Evolutionary conservation across 116 monocot species (phyloP).

Genomic region (Posidonia oceanica): DNA sequence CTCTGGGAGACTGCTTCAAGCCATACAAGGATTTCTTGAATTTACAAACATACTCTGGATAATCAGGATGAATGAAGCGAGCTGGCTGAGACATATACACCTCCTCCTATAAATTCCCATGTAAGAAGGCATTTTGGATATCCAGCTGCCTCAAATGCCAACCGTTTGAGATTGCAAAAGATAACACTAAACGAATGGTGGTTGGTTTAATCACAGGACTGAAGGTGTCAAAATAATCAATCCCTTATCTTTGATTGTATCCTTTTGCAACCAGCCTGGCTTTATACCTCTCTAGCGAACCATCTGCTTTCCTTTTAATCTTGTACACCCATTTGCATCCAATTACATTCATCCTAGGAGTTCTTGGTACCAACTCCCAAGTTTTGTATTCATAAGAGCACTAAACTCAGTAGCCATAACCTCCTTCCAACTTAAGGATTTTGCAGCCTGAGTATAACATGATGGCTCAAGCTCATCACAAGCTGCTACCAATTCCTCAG

Average conservation of each 20-base stretch:
- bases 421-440: not conserved
- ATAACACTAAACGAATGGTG: not conserved
- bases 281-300: not conserved
- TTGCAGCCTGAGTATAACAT: too few species aligned
- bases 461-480: too few species aligned
- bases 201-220: not conserved
- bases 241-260: not conserved
- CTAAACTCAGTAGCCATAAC: not conserved
- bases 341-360: not conserved
- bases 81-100: not conserved
- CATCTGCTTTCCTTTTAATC: not conserved
- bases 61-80: not conserved
- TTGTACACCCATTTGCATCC: not conserved
- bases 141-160: not conserved
- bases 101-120: too few species aligned
- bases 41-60: not conserved
- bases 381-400: not conserved
- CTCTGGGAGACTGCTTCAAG: not conserved
- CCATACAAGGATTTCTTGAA: not conserved
- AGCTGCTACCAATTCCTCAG: too few species aligned
- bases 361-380: not conserved
- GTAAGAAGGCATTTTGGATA: too few species aligned
- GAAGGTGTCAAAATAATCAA: not conserved
- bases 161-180: not conserved
- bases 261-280: not conserved